Base-by-base conservation (phyloP, 2,329 filamentous ascomycete species). In the Fusarium oxysporum region DNA sequence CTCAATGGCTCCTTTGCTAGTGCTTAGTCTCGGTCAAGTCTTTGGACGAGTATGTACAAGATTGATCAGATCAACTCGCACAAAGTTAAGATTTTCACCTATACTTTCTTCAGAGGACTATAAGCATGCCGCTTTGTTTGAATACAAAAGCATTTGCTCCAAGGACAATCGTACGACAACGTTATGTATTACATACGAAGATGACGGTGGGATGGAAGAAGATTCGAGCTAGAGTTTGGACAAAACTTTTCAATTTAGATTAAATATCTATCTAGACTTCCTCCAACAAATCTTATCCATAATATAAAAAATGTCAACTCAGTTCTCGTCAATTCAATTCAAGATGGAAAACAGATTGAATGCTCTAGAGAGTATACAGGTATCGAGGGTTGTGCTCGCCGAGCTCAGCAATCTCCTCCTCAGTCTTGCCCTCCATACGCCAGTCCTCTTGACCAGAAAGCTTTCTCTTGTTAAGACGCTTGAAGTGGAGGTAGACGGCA, bases 371-470 rank as follows among this genome's bases (percentile, higher is more conserved):
- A 3, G 66, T 69, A 23, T 69, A 69, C 44, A 69, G 1, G n/a
- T 69, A 83, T 21, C 80, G 71, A 0, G 82, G 82, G 65, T 78
- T 82, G 47, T 80, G 74, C 77, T 86, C 84, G 2, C 84, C 84
- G 77, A 85, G 78, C 37, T 82, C 80, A 41, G 78, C 78, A 35
- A 85, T 82, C 72, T 85, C 83, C n/a, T 81, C 75, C 53, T 82
- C 81, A 2, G 79, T 82, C 76, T 80, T 81, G 33, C 82, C 82
- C 53, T 84, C 82, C 40, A 85, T 78, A 40, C 82, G 78, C 62
- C 80, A 79, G 61, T 86, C 82, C 66, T 83, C 79, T 55, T 78
- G 76, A 1, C 83, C 84, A 21, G 74, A 77, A 4, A 78, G 75
- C 19, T 83, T 79, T 14, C 77, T 73, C 59, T 79, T 79, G 71